Conservation (phyloP, 1,284 basidiomycete genomes). For the Meripilus lineatus region DNA sequence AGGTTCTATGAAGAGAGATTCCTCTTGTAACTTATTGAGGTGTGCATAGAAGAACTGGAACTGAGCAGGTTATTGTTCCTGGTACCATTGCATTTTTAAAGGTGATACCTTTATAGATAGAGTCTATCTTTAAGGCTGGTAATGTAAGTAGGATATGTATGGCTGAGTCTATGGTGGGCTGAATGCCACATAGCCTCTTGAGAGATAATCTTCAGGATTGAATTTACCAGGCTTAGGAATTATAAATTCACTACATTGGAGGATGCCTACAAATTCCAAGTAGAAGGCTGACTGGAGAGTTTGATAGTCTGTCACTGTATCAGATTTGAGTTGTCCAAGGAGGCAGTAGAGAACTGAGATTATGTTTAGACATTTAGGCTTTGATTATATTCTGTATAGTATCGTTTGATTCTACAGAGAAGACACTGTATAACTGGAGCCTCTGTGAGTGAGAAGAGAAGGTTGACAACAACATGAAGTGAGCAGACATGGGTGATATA, state of each 20-base stretch:
- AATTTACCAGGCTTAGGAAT: conserved; percentile 14
- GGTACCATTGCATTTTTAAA: conserved; percentile 24
- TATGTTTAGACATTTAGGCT: conserved; percentile 21
- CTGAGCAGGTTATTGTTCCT: conserved; percentile 20
- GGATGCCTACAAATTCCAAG: conserved; percentile 26
- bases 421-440: conserved; percentile 20
- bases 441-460: conserved; percentile 20
- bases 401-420: conserved; percentile 24
- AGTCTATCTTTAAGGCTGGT: conserved; percentile 35
- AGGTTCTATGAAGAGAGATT: not conserved
- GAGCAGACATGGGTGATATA: conserved; percentile 23
- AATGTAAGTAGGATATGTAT: conserved; percentile 26
- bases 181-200: conserved; percentile 23
- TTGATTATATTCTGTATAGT: conserved; percentile 21
- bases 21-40: not conserved
- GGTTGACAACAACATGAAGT: conserved; percentile 20
- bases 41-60: conserved; percentile 15
- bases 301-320: conserved; percentile 10
- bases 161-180: conserved; percentile 18
- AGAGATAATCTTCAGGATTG: conserved; percentile 21
- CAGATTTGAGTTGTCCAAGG: conserved; percentile 2
- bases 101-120: conserved; percentile 30
- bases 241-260: conserved; percentile 30
- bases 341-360: conserved; percentile 17
- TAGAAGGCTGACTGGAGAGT: conserved; percentile 20